A percentile compares a stretch with the other conserved stretches of the same genome.
Evolutionary conservation across 495 filamentous ascomycete species (phyloP).

Genomic region (Bacidia gigantensis): DNA sequence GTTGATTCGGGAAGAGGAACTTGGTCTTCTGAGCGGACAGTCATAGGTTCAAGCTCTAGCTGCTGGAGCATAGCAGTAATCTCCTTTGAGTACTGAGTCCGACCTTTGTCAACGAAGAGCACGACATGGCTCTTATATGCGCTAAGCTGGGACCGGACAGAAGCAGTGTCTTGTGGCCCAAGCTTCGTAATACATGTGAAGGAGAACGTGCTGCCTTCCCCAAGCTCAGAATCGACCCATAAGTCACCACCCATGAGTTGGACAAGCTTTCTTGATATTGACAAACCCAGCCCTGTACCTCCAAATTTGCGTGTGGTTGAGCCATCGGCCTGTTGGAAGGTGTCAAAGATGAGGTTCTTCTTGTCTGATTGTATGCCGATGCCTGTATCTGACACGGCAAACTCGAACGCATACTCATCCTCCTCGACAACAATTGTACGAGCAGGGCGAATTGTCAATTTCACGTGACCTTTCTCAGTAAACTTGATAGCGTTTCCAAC

Average conservation of each 20-base stretch:
- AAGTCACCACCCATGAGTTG: conserved; percentile 96
- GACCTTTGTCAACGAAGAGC: conserved; percentile 88
- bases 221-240: conserved; percentile 91
- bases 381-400: conserved; percentile 91
- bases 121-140: conserved; percentile 84
- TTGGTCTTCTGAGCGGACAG: conserved; percentile 53
- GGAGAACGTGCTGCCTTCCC: conserved; percentile 87
- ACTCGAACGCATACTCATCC: conserved; percentile 86
- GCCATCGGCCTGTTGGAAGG: conserved; percentile 97
- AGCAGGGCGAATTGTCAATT: conserved; percentile 75
- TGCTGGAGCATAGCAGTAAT: conserved; percentile 69
- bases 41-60: conserved; percentile 67
- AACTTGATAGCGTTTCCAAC: conserved; percentile 68
- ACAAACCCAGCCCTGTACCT: conserved; percentile 88
- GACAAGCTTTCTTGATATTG: conserved; percentile 90
- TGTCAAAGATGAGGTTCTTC: conserved; percentile 95
- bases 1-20: conserved; percentile 45
- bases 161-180: conserved; percentile 64
- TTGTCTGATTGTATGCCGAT: conserved; percentile 96
- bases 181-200: conserved; percentile 92
- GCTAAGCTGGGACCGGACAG: conserved; percentile 69
- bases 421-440: conserved; percentile 22
- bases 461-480: conserved; percentile 94
- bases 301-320: conserved; percentile 96
- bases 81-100: conserved; percentile 57